Conservation (phyloP, 441 rosid genomes). For the Pelargonium exstipulatum region DNA sequence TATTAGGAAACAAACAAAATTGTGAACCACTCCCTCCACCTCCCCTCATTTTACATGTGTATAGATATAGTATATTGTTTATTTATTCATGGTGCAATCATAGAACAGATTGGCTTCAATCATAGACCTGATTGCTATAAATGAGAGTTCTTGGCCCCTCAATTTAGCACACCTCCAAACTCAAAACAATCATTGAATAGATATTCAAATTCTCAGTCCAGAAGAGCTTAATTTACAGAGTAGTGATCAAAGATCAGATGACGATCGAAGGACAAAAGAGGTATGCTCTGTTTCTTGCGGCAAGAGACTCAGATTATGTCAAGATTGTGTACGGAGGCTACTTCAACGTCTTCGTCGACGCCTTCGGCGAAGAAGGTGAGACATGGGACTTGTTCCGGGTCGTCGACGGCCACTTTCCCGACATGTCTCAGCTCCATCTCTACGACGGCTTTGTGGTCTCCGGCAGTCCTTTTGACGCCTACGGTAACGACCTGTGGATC, state of each 20-base stretch:
- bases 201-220: no score
- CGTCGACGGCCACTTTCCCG: conserved; percentile 73
- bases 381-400: conserved; percentile 68
- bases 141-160: no score
- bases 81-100: no score
- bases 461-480: conserved; percentile 76
- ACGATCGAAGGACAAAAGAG: conserved; percentile 30
- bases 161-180: no score
- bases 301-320: conserved; percentile 64
- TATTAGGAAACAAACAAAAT: no score
- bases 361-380: conserved; percentile 65
- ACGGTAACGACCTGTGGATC: conserved; percentile 67
- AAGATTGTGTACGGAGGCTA: conserved; percentile 64
- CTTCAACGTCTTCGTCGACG: conserved; percentile 55
- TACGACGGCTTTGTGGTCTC: conserved; percentile 74
- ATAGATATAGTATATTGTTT: no score
- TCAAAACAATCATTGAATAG: no score
- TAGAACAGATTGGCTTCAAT: no score
- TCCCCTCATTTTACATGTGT: no score
- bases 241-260: conserved; percentile 10
- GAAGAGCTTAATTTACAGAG: no score
- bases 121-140: no score
- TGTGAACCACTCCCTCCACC: no score
- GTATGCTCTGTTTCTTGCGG: conserved; percentile 52
- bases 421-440: conserved; percentile 36